Base-by-base conservation (phyloP, 768 basidiomycete species). In the Candolleomyces eurysporus region DNA sequence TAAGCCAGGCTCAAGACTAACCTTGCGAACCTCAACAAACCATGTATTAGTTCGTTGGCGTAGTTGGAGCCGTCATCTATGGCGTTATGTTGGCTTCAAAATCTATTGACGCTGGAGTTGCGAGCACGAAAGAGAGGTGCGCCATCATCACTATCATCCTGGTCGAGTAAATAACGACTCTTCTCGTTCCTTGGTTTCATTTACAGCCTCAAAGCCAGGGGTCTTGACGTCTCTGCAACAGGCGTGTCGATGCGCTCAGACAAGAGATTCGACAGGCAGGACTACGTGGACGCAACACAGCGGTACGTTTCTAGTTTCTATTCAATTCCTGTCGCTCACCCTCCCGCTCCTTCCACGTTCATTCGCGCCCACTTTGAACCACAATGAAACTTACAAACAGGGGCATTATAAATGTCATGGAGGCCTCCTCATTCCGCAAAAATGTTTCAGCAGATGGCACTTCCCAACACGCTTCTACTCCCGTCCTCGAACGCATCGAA, bases 241-340 rank as follows among this genome's bases (percentile, higher is more conserved):
- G 90, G 90, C 4, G 77, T 91, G 13, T 82, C 87, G 0, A 76
- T 91, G 48, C 89, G 88, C 73, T 91, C 88, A 1, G 70, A 78
- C 21, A 82, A 79, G 61, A 78, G 80, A 6, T 80, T 87, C 63
- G 84, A 84, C 62, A 77, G 86, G 45, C 84, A 88, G 57, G 79
- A 82, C 46, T 91, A 91, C 62, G 75, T 91, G 3, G 88, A 90
- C 66, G 87, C 88, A 7, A 90, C 89, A 16, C 90, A 90, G 67
- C 76, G 89, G 89, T 89, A 59, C 63, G 77, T 66, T 46, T 8
- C 22, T 45, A 43, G 13, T 5, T 11, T 13, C 11, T 1, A 43
- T 43, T n/a, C 42, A 11, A 2, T 43, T 43, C 42, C 13, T 43
- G 42, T 43, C 42, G 42, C 10, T 61, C 22, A 42, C 59, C 10